Evolutionary conservation across 169 alveolate genomes (phyloP), one percentile per base, ranked within the genome.

Genomic region (Cryptosporidium bovis): DNA sequence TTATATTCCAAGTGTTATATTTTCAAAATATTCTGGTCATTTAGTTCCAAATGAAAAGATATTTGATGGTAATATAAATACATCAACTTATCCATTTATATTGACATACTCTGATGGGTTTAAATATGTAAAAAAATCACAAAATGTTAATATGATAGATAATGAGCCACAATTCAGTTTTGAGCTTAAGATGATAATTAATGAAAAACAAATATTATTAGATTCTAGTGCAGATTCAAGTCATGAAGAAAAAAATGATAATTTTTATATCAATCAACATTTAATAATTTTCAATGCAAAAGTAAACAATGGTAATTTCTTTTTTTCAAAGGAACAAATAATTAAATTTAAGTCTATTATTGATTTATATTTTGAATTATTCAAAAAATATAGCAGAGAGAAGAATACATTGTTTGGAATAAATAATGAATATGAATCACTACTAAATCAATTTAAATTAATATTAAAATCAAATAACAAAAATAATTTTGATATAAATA

Each of bases 1-100:
- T 51, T 69, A 51, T 27, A 69, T 51, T 34, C 71, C 77, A 13
- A 60, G 50, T 20, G 87, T 77, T 3, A 62, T 77, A 16, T 77
- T 77, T 34, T 77, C 77, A 20, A 77, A 77, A 29, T 62, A 56
- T 1, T 56, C 87, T 58, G 87, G 87, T 0, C 87, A 77, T 48
- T 66, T 77, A n/a, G 53, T 77, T 29, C 87, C 87, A 3, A 10
- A 53, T 29, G 3, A 18, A 24, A 6, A 56, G 20, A 24, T 51
- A 20, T 27, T 3, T 62, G 18, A 51, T 27, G 64, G 29, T 12
- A 77, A 20, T 2, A 18, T 2, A 44, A 62, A 62, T 15, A 44
- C 18, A 27, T 16, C 20, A 53, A 33, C 3, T 15, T 60, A 27
- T 77, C 71, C 71, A 18, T 77, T 58, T 44, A 64, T 34, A 44